Conservation (phyloP, 75 land plant genomes). For the Picea sitchensis region DNA sequence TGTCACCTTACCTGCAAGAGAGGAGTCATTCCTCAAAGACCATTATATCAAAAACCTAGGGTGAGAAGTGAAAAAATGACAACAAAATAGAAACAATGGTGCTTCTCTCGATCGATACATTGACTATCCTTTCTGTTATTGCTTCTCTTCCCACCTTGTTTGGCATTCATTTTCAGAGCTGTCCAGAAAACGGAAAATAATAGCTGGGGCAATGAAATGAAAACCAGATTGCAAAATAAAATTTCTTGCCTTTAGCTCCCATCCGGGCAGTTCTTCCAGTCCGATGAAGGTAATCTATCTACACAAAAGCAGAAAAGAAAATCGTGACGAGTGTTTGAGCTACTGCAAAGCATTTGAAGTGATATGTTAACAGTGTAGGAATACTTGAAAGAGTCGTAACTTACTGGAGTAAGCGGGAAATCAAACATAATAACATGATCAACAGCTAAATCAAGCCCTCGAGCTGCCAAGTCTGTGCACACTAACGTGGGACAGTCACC, state of each 20-base stretch:
- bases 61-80: not conserved
- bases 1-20: slow-evolving; percentile 78
- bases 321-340: slow-evolving; percentile 29
- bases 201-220: not conserved
- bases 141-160: not conserved
- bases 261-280: slow-evolving; percentile 99
- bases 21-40: not conserved
- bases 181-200: not conserved
- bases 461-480: slow-evolving; percentile 98
- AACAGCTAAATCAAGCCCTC: slow-evolving; percentile 92
- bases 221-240: not conserved
- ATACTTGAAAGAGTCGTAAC: slow-evolving; percentile 14
- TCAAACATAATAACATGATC: too few relatives aligned
- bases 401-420: slow-evolving; percentile 85
- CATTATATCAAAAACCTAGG: not conserved
- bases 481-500: slow-evolving; percentile 92
- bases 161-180: not conserved
- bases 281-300: too few relatives aligned
- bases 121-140: not conserved
- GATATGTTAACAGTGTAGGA: not conserved
- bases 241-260: slow-evolving; percentile 84
- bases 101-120: not conserved
- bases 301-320: too few relatives aligned
- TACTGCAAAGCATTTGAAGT: not conserved
- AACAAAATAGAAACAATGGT: not conserved